A percentile compares a stretch with the other conserved stretches of the same genome.
Conservation (phyloP, 1,139 yeast species). For the Saccharomyces hybrid region DNA sequence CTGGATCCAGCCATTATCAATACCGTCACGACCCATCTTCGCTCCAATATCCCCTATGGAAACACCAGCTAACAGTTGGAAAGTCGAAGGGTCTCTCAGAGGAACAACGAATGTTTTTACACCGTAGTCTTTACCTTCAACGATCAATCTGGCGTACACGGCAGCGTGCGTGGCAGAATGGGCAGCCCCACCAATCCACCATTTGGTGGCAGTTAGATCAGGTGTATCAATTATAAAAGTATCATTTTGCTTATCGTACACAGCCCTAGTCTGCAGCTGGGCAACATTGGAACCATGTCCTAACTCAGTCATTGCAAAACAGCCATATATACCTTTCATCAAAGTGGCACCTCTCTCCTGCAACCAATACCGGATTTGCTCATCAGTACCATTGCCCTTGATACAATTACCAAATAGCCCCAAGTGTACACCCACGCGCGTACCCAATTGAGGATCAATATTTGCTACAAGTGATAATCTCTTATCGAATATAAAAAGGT, state of each 20-base stretch:
- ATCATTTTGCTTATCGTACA: slow-evolving; percentile 57
- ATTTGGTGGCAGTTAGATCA: slow-evolving; percentile 83
- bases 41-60: slow-evolving; percentile 87
- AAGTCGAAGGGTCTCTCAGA: slow-evolving; percentile 60
- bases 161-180: slow-evolving; percentile 84
- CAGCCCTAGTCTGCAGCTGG: slow-evolving; percentile 83
- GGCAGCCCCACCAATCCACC: slow-evolving; percentile 99
- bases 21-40: slow-evolving; percentile 79
- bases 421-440: slow-evolving; percentile 63
- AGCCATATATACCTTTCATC: slow-evolving; percentile 69
- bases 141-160: slow-evolving; percentile 74
- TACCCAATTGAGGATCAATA: slow-evolving; percentile 54
- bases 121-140: slow-evolving; percentile 78
- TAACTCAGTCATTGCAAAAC: slow-evolving; percentile 91
- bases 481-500: slow-evolving; percentile 37
- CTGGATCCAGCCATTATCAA: slow-evolving; percentile 94
- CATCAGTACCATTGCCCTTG: slow-evolving; percentile 64
- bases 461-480: slow-evolving; percentile 38
- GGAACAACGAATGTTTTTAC: slow-evolving; percentile 90
- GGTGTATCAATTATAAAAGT: slow-evolving; percentile 78
- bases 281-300: slow-evolving; percentile 95
- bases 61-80: slow-evolving; percentile 69
- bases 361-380: slow-evolving; percentile 62
- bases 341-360: slow-evolving; percentile 59
- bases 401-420: slow-evolving; percentile 65